These are phyloP conservation scores for Penicillium lividum DNA, from an alignment of 495 filamentous ascomycete species.

Conservation along the genomic window DNA sequence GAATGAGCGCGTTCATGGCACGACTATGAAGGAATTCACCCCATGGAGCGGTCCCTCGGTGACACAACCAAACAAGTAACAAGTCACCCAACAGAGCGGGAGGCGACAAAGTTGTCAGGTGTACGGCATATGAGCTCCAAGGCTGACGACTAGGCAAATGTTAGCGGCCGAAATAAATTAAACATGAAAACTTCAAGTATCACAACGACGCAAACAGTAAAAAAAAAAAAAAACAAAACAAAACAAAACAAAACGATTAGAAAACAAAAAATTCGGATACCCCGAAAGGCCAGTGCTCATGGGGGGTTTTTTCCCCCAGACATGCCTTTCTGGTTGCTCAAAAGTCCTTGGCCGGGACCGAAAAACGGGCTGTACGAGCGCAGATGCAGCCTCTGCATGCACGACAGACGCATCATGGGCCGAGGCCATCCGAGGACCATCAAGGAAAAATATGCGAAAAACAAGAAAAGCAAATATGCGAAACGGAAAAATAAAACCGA, in stretches of 20 bases:
- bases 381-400: constrained; percentile 6
- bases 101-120: constrained; percentile 72
- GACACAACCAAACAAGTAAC: constrained; percentile 56
- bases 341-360: background rate
- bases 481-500: background rate
- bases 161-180: constrained; percentile 28
- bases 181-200: background rate
- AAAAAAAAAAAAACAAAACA: no score
- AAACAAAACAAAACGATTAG: no score
- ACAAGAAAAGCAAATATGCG: constrained; percentile 6
- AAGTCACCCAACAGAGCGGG: constrained; percentile 66
- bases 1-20: constrained; percentile 52
- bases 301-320: background rate
- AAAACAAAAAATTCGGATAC: background rate
- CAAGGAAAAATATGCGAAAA: constrained; percentile 1
- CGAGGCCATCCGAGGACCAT: constrained; percentile 2
- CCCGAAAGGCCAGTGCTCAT: constrained; percentile 2
- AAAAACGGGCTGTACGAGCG: constrained; percentile 5
- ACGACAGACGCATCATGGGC: constrained; percentile 1
- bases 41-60: constrained; percentile 48
- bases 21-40: constrained; percentile 39
- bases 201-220: background rate
- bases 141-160: constrained; percentile 58
- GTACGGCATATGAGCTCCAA: constrained; percentile 76
- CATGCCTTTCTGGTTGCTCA: constrained; percentile 7